These are phyloP conservation scores for Calycina herbarum DNA, from an alignment of 2,329 filamentous ascomycete genomes.

Conservation along the genomic window DNA sequence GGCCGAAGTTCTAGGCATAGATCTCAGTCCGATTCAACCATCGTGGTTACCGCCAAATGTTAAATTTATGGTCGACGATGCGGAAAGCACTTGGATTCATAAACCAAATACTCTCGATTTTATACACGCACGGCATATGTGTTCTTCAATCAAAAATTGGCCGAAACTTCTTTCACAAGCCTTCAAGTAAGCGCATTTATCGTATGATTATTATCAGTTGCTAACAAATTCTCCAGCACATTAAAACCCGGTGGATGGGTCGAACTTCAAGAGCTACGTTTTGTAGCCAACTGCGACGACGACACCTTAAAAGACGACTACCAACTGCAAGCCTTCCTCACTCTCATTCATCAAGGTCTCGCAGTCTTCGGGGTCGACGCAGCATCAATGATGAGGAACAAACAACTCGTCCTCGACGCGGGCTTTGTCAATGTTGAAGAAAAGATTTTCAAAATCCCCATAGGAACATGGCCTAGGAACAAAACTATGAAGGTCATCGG, in stretches of 20 bases:
- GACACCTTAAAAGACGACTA: constrained; percentile 18
- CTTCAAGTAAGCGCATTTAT: constrained; percentile 12
- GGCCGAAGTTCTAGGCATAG: constrained; percentile 51
- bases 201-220: not conserved
- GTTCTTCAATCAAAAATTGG: constrained; percentile 56
- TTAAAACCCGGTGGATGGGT: constrained; percentile 23
- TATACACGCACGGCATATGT: constrained; percentile 56
- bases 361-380: constrained; percentile 19
- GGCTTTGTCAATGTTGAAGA: constrained; percentile 46
- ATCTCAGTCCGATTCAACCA: constrained; percentile 58
- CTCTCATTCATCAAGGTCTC: constrained; percentile 13
- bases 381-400: constrained; percentile 12
- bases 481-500: constrained; percentile 47
- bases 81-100: constrained; percentile 49
- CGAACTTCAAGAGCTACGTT: constrained; percentile 40
- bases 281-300: constrained; percentile 41
- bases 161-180: constrained; percentile 38
- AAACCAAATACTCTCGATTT: constrained; percentile 56
- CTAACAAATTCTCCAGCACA: constrained; percentile 14
- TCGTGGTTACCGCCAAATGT: constrained; percentile 58
- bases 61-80: constrained; percentile 18
- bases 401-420: constrained; percentile 26
- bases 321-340: constrained; percentile 13
- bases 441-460: constrained; percentile 46
- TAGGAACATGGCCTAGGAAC: constrained; percentile 50